Evolutionary conservation across 179 eudicot genomes (phyloP).

Genomic region (Kewa caespitosa): DNA sequence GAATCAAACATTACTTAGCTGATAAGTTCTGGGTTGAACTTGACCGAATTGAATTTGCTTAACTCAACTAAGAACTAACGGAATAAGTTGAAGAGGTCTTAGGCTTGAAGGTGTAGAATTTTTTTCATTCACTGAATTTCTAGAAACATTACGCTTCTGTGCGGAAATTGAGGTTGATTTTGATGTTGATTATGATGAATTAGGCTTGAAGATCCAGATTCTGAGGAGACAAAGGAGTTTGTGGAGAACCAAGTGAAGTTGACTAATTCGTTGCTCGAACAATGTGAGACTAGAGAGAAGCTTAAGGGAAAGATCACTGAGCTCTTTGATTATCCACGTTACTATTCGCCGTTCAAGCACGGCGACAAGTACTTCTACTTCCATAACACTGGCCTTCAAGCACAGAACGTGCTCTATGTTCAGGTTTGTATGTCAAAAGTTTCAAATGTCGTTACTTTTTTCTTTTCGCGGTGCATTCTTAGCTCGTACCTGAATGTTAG

Average conservation of each 20-base stretch:
- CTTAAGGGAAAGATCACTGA: slow-evolving; percentile 60
- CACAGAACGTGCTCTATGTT: slow-evolving; percentile 79
- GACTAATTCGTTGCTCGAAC: slow-evolving; percentile 62
- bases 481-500: not conserved
- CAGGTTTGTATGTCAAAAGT: slow-evolving; percentile 50
- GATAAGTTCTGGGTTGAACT: too few species aligned
- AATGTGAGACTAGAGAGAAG: slow-evolving; percentile 77
- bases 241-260: slow-evolving; percentile 77
- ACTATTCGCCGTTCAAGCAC: slow-evolving; percentile 65
- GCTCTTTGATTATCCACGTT: slow-evolving; percentile 78
- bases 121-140: too few species aligned
- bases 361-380: slow-evolving; percentile 84
- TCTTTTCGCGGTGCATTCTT: not conserved
- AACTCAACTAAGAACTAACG: too few species aligned
- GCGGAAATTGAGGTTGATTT: not conserved
- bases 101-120: too few species aligned
- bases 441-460: too few species aligned
- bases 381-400: slow-evolving; percentile 90
- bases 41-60: too few species aligned
- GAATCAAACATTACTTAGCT: too few species aligned
- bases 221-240: slow-evolving; percentile 78
- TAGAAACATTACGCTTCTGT: too few species aligned
- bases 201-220: slow-evolving; percentile 98
- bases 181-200: not conserved
- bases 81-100: too few species aligned